Evolutionary conservation across 768 basidiomycete genomes (phyloP).

Genomic region (Leccinum subgranulosum): DNA sequence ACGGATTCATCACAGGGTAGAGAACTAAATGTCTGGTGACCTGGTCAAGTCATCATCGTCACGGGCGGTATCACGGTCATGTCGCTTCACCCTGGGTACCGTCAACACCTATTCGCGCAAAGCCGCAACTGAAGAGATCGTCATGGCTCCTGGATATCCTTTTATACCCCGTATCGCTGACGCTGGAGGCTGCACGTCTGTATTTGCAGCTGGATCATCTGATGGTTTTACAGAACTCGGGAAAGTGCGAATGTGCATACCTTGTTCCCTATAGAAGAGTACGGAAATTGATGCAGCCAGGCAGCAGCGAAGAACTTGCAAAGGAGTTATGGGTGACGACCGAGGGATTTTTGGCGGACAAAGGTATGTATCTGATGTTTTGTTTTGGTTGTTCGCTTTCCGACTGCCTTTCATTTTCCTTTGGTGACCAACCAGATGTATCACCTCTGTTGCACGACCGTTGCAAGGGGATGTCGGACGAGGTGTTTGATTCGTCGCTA

Average conservation of each 20-base stretch:
- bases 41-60: too few relatives aligned
- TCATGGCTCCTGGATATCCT: slow-evolving; percentile 19
- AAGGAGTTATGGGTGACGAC: slow-evolving; percentile 29
- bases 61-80: slow-evolving; percentile 7
- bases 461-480: too few relatives aligned
- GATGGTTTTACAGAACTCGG: slow-evolving; percentile 16
- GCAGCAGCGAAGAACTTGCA: slow-evolving; percentile 20
- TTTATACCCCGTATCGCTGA: slow-evolving; percentile 20
- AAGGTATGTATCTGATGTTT: slow-evolving; percentile 12
- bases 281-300: slow-evolving; percentile 6
- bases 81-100: slow-evolving; percentile 27
- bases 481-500: too few relatives aligned
- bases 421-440: too few relatives aligned
- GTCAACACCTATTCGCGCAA: slow-evolving; percentile 29
- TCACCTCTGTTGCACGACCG: too few relatives aligned
- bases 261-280: slow-evolving; percentile 26
- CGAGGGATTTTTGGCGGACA: slow-evolving; percentile 25
- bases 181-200: slow-evolving; percentile 26
- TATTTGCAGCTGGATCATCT: slow-evolving; percentile 30
- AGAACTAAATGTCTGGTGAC: too few relatives aligned
- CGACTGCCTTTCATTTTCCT: too few relatives aligned
- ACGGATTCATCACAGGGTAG: too few relatives aligned
- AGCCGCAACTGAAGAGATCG: slow-evolving; percentile 11
- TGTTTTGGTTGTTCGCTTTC: not conserved
- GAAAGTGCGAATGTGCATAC: slow-evolving; percentile 32